These are phyloP conservation scores for Mesotaenium endlicherianum DNA, from an alignment of 139 green algal species.

Conservation along the genomic window DNA sequence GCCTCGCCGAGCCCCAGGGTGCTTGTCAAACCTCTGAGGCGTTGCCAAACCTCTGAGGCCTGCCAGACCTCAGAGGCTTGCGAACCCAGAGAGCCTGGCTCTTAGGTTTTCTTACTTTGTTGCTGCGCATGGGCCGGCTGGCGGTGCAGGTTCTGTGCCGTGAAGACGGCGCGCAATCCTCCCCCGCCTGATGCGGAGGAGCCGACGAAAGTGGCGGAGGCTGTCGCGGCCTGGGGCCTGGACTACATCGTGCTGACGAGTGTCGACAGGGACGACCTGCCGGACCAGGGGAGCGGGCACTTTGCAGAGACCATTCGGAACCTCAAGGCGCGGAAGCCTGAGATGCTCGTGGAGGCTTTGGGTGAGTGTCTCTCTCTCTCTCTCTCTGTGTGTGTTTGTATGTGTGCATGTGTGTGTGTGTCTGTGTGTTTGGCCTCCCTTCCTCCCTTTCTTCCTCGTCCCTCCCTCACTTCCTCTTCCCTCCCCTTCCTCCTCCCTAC, in stretches of 20 bases:
- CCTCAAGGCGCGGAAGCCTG: conserved; percentile 64
- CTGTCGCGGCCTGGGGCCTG: conserved; percentile 89
- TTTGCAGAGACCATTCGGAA: conserved; percentile 93
- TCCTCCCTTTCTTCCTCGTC: neutral
- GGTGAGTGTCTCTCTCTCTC: conserved; percentile 35
- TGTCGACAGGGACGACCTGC: conserved; percentile 97
- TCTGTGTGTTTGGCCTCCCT: neutral
- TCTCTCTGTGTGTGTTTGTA: too few species aligned
- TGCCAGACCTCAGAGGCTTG: too few species aligned
- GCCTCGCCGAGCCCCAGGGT: too few species aligned
- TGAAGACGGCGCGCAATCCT: conserved; percentile 89
- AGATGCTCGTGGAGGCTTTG: conserved; percentile 49
- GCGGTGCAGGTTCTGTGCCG: conserved; percentile 83
- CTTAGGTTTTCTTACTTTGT: too few species aligned
- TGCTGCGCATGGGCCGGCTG: too few species aligned
- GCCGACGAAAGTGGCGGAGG: conserved; percentile 86
- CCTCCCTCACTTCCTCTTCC: too few species aligned
- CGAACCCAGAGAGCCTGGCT: too few species aligned
- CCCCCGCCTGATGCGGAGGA: conserved; percentile 88
- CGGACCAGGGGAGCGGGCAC: conserved; percentile 81
- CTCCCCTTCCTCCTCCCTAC: neutral
- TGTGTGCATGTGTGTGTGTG: too few species aligned
- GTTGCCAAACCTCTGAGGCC: too few species aligned
- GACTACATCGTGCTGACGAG: conserved; percentile 97
- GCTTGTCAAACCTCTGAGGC: too few species aligned